phyloP scores from a whole-genome alignment of 305 asterid species.

The Ajuga reptans region DNA sequence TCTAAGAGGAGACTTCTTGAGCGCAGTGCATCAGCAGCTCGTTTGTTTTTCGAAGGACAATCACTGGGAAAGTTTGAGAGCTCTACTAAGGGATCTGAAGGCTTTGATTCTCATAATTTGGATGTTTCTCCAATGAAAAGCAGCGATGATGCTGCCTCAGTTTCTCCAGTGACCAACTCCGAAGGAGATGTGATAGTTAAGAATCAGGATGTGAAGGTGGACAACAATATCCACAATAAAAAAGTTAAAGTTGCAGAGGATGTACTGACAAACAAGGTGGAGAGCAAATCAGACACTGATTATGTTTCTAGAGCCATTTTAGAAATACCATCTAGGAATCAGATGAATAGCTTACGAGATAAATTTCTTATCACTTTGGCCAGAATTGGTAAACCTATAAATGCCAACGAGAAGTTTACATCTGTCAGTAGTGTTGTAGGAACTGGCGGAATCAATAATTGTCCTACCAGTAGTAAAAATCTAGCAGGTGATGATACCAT shows the following conservation, averaged over 20 bases:
- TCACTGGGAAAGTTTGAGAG: conserved; percentile 33
- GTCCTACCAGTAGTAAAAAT: conserved; percentile 25
- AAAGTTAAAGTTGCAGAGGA: conserved; percentile 28
- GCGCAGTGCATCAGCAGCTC: conserved; percentile 77
- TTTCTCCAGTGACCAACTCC: conserved; percentile 27
- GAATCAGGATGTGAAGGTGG: conserved; percentile 21
- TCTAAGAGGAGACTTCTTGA: conserved; percentile 77
- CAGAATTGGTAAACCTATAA: conserved; percentile 29
- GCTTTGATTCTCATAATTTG: conserved; percentile 28
- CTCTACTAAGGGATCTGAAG: conserved; percentile 32
- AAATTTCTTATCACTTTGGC: conserved; percentile 43
- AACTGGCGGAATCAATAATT: conserved; percentile 13
- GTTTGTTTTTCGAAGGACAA: conserved; percentile 42
- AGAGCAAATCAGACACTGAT: conserved; percentile 28
- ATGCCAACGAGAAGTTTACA: conserved; percentile 32
- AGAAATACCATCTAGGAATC: conserved; percentile 34
- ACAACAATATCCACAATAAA: conserved; percentile 21
- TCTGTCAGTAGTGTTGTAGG: conserved; percentile 22
- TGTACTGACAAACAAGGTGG: conserved; percentile 28
- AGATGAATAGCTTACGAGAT: conserved; percentile 32
- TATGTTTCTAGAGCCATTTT: conserved; percentile 29
- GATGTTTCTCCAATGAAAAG: conserved; percentile 25
- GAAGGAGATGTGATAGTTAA: conserved; percentile 27
- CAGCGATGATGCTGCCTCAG: conserved; percentile 23
- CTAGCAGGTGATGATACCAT: conserved; percentile 30